Evolutionary conservation across 2,329 filamentous ascomycete genomes (phyloP).

Genomic region (Zymoseptoria pseudotritici): DNA sequence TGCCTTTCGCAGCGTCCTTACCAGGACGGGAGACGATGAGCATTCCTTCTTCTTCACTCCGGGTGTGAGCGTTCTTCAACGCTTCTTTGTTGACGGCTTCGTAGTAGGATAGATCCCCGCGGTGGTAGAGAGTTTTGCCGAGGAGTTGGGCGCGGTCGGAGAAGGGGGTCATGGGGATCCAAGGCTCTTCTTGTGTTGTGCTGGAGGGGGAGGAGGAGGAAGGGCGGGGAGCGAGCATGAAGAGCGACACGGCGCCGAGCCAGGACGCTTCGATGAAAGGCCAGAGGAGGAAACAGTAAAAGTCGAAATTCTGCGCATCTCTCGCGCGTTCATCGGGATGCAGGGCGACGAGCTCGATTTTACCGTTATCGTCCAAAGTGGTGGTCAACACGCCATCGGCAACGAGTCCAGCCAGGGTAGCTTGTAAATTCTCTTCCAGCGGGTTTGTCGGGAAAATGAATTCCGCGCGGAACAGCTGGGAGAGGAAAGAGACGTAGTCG

Average conservation of each 20-base stretch:
- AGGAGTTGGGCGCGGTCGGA: slow-evolving; percentile 71
- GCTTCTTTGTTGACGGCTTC: slow-evolving; percentile 98
- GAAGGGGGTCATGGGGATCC: slow-evolving; percentile 47
- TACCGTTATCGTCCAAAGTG: slow-evolving; percentile 44
- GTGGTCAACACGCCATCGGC: slow-evolving; percentile 68
- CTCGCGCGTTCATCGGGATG: slow-evolving; percentile 66
- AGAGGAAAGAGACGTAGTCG: slow-evolving; percentile 80
- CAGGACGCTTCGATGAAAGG: slow-evolving; percentile 93
- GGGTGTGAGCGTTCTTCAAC: slow-evolving; percentile 81
- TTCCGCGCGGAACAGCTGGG: slow-evolving; percentile 86
- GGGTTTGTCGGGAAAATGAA: slow-evolving; percentile 94
- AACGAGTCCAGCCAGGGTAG: slow-evolving; percentile 70
- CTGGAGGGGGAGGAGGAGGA: not conserved
- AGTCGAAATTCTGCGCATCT: slow-evolving; percentile 92
- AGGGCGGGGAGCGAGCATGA: slow-evolving; percentile 71
- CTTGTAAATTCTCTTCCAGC: slow-evolving; percentile 69
- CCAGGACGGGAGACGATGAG: slow-evolving; percentile 59
- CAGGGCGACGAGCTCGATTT: slow-evolving; percentile 63
- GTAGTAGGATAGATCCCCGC: slow-evolving; percentile 94
- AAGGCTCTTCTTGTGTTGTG: slow-evolving; percentile 48
- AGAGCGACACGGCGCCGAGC: slow-evolving; percentile 80
- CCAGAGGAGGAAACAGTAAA: slow-evolving; percentile 98
- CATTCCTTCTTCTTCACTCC: slow-evolving; percentile 87
- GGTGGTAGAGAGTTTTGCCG: slow-evolving; percentile 94
- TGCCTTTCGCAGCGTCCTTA: slow-evolving; percentile 47